These are phyloP conservation scores for Diaporthe capsici DNA, from an alignment of 2,329 filamentous ascomycete genomes.

Conservation along the genomic window DNA sequence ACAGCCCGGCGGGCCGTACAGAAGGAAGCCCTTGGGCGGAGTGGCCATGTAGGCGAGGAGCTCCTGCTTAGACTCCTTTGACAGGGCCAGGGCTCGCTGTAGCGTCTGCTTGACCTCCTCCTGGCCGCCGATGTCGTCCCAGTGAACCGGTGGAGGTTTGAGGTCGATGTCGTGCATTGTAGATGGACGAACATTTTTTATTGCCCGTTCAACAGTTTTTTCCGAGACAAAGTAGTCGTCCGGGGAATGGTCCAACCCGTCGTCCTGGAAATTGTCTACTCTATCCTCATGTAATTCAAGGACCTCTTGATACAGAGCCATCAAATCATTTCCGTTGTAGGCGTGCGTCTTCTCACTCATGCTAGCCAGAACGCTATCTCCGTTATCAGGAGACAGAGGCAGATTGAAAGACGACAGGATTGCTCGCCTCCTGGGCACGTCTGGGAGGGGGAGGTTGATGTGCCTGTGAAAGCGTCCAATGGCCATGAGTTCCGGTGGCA, in stretches of 20 bases:
- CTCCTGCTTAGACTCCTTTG: constrained; percentile 50
- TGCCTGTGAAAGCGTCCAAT: constrained; percentile 75
- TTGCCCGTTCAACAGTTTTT: constrained; percentile 74
- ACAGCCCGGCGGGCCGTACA: constrained; percentile 94
- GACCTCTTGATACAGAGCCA: constrained; percentile 72
- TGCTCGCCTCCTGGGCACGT: constrained; percentile 76
- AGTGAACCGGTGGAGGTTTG: constrained; percentile 87
- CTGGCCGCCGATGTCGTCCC: constrained; percentile 91
- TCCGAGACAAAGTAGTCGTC: constrained; percentile 49
- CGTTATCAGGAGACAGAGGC: constrained; percentile 61
- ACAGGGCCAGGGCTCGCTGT: constrained; percentile 62
- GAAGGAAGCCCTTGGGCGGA: constrained; percentile 84
- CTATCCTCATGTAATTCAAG: constrained; percentile 42
- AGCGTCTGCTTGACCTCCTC: constrained; percentile 78
- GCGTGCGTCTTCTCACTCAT: constrained; percentile 86
- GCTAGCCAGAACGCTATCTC: constrained; percentile 67
- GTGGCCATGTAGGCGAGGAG: constrained; percentile 58
- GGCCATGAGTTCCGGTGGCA: constrained; percentile 78
- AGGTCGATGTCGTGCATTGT: constrained; percentile 92
- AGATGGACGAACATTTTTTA: constrained; percentile 80
- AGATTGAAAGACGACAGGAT: constrained; percentile 76
- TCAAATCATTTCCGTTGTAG: constrained; percentile 84
- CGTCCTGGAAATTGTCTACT: constrained; percentile 16
- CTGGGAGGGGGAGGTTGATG: constrained; percentile 83
- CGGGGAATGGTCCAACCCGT: neutral